Evolutionary conservation across 2,329 filamentous ascomycete genomes (phyloP), one percentile per base, ranked within the genome.

Genomic region (Lasiodiplodia citricola): DNA sequence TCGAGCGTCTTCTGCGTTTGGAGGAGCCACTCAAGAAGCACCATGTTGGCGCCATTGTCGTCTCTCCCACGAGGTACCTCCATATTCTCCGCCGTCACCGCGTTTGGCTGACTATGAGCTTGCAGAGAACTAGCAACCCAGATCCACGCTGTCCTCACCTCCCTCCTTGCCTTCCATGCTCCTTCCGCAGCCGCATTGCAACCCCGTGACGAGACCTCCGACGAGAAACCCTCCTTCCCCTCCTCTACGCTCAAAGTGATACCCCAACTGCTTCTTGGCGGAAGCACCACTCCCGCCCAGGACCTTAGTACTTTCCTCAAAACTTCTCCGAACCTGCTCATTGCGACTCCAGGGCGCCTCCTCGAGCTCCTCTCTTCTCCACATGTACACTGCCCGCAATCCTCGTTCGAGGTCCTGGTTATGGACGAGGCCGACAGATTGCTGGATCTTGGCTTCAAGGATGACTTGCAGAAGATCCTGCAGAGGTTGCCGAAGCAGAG

Each of bases 401-500:
- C 92, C 1, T 92, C 92, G 0, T 98, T 99, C 73, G 95, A 99
- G 78, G 89, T 93, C 62, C 87, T 99, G 13, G 92, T 99, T 3
- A 86, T 99, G 44, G 96, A 99, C 76, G 96, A 99, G 82, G 96
- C 95, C 62, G 96, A 99, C 80, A 87, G 96, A 69, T 83, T 99
- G 31, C 85, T 99, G 13, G 96, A 99, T 80, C 86, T 98, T 25
- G 96, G 96, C 6, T 98, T 99, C 81, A 96, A 96, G 79, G 90
- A 92, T 68, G 94, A 97, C 73, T 81, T 99, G 35, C 93, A 96
- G 73, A 92, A 89, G 67, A 97, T 98, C 51, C 83, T 99, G 25
- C 88, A 89, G 0, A 87, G 92, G 18, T 82, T 99, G 6, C 96
- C 96, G 0, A 99, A 99, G 77, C 96, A 99, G 78, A 87, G 96